A percentile compares a stretch with the other conserved stretches of the same genome.
Evolutionary conservation across 1,284 basidiomycete genomes (phyloP).

Genomic region (Abortiporus biennis): DNA sequence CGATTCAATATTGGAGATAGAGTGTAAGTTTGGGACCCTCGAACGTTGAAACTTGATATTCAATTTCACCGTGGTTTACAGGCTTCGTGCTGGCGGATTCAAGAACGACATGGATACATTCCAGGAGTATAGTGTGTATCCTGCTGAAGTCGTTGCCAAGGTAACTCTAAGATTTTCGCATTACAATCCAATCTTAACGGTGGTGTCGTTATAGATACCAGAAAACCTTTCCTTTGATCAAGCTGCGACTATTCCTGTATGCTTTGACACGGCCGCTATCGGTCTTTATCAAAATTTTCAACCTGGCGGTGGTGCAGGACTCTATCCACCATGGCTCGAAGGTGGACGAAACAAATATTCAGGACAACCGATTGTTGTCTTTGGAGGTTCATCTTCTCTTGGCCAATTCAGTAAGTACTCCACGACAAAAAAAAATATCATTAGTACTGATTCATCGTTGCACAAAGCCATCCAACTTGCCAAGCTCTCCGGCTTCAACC

Average conservation of each 20-base stretch:
- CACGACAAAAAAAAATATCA: background rate
- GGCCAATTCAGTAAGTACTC: slow-evolving; percentile 23
- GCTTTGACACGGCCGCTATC: slow-evolving; percentile 21
- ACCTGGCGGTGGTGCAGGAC: slow-evolving; percentile 6
- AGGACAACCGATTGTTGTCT: slow-evolving; percentile 23
- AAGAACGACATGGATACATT: slow-evolving; percentile 27
- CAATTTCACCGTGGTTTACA: slow-evolving; percentile 9
- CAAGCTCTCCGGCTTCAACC: slow-evolving; percentile 40
- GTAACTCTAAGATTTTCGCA: slow-evolving; percentile 19
- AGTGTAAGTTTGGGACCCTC: slow-evolving; percentile 33
- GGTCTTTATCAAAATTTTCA: slow-evolving; percentile 17
- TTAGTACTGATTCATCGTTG: background rate
- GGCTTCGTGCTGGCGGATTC: background rate
- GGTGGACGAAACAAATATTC: slow-evolving; percentile 20
- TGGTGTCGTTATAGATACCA: slow-evolving; percentile 31
- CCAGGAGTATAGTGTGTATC: slow-evolving; percentile 42
- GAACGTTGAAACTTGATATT: background rate
- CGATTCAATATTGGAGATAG: slow-evolving; percentile 39
- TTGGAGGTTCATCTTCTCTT: slow-evolving; percentile 27
- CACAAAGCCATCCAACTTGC: slow-evolving; percentile 35
- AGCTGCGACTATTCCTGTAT: slow-evolving; percentile 26
- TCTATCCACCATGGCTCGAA: slow-evolving; percentile 12
- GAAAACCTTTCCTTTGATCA: slow-evolving; percentile 37
- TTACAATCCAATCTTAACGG: background rate
- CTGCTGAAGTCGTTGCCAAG: slow-evolving; percentile 37